Percentiles rank a stretch among this genome's conserved stretches.
phyloP scores from a whole-genome alignment of 768 basidiomycete genomes.

The Auriscalpium vulgare region DNA sequence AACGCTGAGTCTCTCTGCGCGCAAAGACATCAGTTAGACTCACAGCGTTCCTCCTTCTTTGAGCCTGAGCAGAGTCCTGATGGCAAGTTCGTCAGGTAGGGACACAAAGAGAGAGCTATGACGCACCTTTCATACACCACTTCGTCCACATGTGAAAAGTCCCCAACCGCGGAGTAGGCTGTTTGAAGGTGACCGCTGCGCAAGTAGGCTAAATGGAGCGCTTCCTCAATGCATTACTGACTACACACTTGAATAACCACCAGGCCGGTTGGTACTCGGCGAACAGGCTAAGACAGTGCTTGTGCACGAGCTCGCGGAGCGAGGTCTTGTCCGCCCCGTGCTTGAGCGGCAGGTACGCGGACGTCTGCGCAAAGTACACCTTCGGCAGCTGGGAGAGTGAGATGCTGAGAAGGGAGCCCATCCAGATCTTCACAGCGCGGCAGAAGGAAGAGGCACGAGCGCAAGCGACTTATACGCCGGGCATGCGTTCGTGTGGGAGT shows the following conservation, averaged over 20 bases:
- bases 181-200: slow-evolving; percentile 52
- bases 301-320: slow-evolving; percentile 17
- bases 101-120: not conserved
- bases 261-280: slow-evolving; percentile 21
- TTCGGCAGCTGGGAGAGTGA: not conserved
- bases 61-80: slow-evolving; percentile 41
- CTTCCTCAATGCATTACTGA: no score
- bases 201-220: not conserved
- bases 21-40: slow-evolving; percentile 16
- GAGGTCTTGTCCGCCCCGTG: slow-evolving; percentile 10
- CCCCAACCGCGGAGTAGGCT: slow-evolving; percentile 47
- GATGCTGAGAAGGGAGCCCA: not conserved
- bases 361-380: slow-evolving; percentile 15
- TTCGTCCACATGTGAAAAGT: slow-evolving; percentile 49
- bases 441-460: no score
- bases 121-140: slow-evolving; percentile 49
- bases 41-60: slow-evolving; percentile 62
- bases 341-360: slow-evolving; percentile 13
- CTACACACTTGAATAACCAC: slow-evolving; percentile 24
- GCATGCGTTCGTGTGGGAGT: no score
- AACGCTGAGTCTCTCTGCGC: slow-evolving; percentile 1
- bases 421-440: not conserved
- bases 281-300: slow-evolving; percentile 21
- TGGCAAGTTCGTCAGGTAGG: not conserved
- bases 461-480: no score